Evolutionary conservation across 2,329 filamentous ascomycete species (phyloP), one percentile per base, ranked within the genome.

Genomic region (Talaromyces amestolkiae): DNA sequence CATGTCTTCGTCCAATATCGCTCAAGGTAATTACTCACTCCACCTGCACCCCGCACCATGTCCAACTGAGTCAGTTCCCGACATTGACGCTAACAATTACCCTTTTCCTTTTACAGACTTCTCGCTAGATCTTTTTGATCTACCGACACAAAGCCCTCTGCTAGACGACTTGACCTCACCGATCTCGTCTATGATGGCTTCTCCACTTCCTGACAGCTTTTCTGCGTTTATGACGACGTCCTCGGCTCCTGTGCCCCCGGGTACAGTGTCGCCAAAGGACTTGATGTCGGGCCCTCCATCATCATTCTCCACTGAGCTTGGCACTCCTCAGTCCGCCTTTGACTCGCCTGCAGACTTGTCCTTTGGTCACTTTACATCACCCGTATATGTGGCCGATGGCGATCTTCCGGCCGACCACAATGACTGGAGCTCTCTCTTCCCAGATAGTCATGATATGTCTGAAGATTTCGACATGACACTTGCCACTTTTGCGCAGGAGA

Each of bases 241-340:
- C 56, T 70, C 73, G 67, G 72, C 72, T 43, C 67, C 65, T 63
- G 77, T 76, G 66, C 74, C 72, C 35, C 58, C 69, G 31, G 86
- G 85, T 72, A 97, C 93, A 49, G 86, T 97, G 68, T 97, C 93
- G 68, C 93, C 93, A 22, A 89, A 91, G 77, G 92, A 97, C 73
- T 83, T 96, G 69, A 80, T 90, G 73, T 96, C 92, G 68, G 87
- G 92, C 43, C 93, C 93, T 35, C 91, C 91, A 74, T 96, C 93
- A 2, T 85, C 89, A 56, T 88, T 91, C 39, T 87, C 95, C 74
- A 96, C 93, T 41, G 88, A 92, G 69, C 75, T 97, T 78, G 96
- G 92, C 65, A 95, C 93, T 67, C 93, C 93, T 53, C 89, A 87
- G 72, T 67, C 65, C 5, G 27, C 49, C 11, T 86, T 91, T 74